Evolutionary conservation across 768 basidiomycete species (phyloP), one percentile per base, ranked within the genome.

Genomic region (Baorangia bicolor): DNA sequence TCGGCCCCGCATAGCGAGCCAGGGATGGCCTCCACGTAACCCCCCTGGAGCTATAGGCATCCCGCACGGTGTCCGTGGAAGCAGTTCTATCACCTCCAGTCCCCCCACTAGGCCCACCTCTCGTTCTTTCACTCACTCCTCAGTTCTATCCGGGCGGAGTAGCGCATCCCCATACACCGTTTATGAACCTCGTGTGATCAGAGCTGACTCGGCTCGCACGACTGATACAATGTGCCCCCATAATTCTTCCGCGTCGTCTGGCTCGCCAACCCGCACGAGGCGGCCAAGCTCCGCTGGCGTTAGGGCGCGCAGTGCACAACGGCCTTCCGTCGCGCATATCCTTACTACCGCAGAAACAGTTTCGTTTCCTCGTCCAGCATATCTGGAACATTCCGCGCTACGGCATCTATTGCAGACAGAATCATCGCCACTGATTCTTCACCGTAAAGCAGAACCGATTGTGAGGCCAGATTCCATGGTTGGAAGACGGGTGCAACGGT

Each of bases 371-470:
- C 82, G 85, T 20, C 91, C 91, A 1, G 73, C 83, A 1, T 93
- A 93, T 69, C 79, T 93, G 51, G 87, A 90, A 40, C 79, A 89
- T 69, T 90, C 90, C 2, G 81, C 88, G 1, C 73, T 93, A 53
- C 84, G 87, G 51, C 77, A 91, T 62, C 70, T 88, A 49, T 74
- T 92, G 10, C 85, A 84, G 53, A 84, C 86, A 0, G 80, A 80
- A 43, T 57, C 70, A 2, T 64, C 69, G 10, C 73, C 77, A 11
- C 39, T 68, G 37, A 67, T 76, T 40, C 67, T 76, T 45, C 69
- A 66, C 51, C 73, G 78, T 35, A 80, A 78, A 57, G 49, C 58
- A 12, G 79, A 81, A 14, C 45, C 58, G 12, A 45, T 58, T 30
- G 27, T 55, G 34, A 62, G 72, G 56, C 56, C 46, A 21, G 70